Percentiles rank a stretch among this genome's conserved stretches.
Evolutionary conservation across 2,329 filamentous ascomycete genomes (phyloP).

Genomic region (Neofusicoccum kwambonambiense): DNA sequence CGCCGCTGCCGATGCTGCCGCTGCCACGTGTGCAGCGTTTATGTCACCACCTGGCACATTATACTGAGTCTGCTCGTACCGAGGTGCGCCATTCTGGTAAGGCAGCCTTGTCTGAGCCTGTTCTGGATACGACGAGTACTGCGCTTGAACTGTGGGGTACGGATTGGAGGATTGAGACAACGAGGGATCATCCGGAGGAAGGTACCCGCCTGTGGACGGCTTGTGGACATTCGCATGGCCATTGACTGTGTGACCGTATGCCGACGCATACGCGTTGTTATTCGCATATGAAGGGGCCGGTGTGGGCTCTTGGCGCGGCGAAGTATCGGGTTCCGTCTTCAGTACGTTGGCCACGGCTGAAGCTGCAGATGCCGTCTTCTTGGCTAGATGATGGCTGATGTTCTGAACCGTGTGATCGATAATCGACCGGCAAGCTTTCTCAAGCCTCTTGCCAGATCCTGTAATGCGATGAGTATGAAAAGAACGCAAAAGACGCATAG

Average conservation of each 20-base stretch:
- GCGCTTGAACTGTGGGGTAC: constrained; percentile 25
- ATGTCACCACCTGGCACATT: constrained; percentile 25
- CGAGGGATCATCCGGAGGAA: constrained; percentile 13
- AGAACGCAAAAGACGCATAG: neutral
- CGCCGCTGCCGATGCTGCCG: constrained; percentile 23
- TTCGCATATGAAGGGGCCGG: constrained; percentile 21
- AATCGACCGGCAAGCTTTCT: constrained; percentile 49
- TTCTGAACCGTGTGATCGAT: constrained; percentile 49
- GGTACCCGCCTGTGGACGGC: neutral
- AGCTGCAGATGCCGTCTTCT: constrained; percentile 45
- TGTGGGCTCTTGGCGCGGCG: constrained; percentile 21
- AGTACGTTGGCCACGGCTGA: constrained; percentile 32
- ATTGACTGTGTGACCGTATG: neutral
- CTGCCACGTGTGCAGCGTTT: constrained; percentile 29
- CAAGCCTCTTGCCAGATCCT: constrained; percentile 51
- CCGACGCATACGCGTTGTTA: constrained; percentile 1
- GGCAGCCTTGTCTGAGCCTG: constrained; percentile 25
- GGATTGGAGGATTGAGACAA: constrained; percentile 21
- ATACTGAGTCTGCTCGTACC: constrained; percentile 32
- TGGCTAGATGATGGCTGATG: constrained; percentile 46
- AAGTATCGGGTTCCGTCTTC: constrained; percentile 26
- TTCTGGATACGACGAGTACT: constrained; percentile 29
- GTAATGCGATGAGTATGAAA: constrained; percentile 11
- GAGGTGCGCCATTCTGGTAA: constrained; percentile 24
- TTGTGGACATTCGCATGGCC: constrained; percentile 1